phyloP scores from a whole-genome alignment of 2,329 filamentous ascomycete species.

The Chrysoporthe deuterocubensis region DNA sequence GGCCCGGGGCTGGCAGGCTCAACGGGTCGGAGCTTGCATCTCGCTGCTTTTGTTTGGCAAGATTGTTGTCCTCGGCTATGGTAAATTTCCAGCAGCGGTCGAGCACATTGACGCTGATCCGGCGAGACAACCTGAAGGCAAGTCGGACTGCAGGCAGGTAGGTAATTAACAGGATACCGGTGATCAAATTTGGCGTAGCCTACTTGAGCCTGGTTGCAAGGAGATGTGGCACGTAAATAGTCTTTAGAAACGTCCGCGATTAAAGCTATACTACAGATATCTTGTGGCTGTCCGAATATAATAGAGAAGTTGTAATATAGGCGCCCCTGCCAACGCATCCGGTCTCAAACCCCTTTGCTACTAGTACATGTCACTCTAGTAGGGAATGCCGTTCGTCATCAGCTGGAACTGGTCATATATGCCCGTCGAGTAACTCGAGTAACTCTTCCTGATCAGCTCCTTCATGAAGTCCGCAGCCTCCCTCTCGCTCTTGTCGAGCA shows the following conservation, averaged over 20 bases:
- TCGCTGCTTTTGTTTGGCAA: too few species aligned
- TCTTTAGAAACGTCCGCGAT: background rate
- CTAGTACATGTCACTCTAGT: constrained; percentile 51
- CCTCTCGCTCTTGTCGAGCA: constrained; percentile 85
- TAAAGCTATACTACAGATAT: background rate
- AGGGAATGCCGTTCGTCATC: constrained; percentile 95
- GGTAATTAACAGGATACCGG: too few species aligned
- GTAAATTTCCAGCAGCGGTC: too few species aligned
- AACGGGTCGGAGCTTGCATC: too few species aligned
- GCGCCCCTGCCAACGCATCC: background rate
- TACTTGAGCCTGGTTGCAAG: background rate
- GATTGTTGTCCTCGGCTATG: too few species aligned
- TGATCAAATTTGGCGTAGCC: background rate
- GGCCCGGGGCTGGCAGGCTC: too few species aligned
- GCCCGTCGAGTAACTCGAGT: constrained; percentile 87
- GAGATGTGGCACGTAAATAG: background rate
- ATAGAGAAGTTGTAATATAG: background rate
- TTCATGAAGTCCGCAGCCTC: constrained; percentile 96
- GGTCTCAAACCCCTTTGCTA: too few species aligned
- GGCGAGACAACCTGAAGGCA: too few species aligned
- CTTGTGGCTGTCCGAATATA: background rate
- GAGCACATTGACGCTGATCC: too few species aligned
- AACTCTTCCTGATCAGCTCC: constrained; percentile 86
- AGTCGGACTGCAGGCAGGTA: too few species aligned
- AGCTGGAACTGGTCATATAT: constrained; percentile 98